Evolutionary conservation across 192 early-diverging fungal species (phyloP), one percentile per base, ranked within the genome.

Genomic region (Umbelopsis sp.): DNA sequence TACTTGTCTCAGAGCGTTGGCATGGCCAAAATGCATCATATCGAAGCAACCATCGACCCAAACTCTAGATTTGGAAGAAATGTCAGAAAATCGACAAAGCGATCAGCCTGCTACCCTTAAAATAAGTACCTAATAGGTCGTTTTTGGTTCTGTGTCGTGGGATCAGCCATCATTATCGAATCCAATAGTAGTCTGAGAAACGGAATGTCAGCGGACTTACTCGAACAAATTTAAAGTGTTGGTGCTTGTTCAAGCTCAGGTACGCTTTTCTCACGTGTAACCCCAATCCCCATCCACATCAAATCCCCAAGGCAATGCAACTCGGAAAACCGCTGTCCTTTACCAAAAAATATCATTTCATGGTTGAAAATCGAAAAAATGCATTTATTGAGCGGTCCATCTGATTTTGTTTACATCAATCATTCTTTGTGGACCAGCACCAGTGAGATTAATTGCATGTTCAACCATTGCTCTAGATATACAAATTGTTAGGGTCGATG

Each of bases 41-140:
- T 98, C 96, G 76, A 96, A 98, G 81, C 96, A 98, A 46, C 96
- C 96, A 72, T 98, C 96, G 53, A 93, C 92, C 92, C 93, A 94
- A 69, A 94, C 78, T 67, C 85, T 84, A 51, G n/a, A 52, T 9
- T 67, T 30, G 25, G 22, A 5, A 61, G 46, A 65, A 7, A 61
- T 27, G 67, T 49, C 46, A 52, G 47, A n/a, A n/a, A 23, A 30
- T 8, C 22, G 61, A 21, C 23, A 23, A 41, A 27, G 15, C 2
- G 1, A 41, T 64, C 1, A 23, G 15, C 21, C 15, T 10, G n/a
- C 1, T 30, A 30, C 1, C 3, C 27, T 30, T 2, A 30, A 3
- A 30, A 3, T 3, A 33, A 46, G 5, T 51, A 51, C 67, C 67
- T 69, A 22, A 69, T 52, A 1, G 67, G 67, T 30, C 67, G 48